A percentile compares a stretch with the other conserved stretches of the same genome.
phyloP scores from a whole-genome alignment of 768 basidiomycete species.

The Guyanaporus albipodus region DNA sequence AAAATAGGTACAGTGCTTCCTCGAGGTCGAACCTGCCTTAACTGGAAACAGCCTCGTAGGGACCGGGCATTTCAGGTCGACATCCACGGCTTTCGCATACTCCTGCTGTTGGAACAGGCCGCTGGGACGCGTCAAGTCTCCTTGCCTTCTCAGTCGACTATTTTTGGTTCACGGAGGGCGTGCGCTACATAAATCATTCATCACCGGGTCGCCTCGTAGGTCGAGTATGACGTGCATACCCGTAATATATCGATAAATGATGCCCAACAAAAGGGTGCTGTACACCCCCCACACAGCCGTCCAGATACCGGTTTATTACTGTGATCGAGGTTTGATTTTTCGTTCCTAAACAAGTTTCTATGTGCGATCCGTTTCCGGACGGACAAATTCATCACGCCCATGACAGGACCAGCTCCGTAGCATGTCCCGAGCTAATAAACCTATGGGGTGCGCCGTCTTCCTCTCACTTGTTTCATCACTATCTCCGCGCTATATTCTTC shows the following conservation, averaged over 20 bases:
- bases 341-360: slow-evolving; percentile 4
- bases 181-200: neutral
- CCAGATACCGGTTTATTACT: slow-evolving; percentile 5
- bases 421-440: slow-evolving; percentile 8
- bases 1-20: neutral
- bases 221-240: too few species aligned
- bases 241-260: too few species aligned
- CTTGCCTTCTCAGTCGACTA: neutral
- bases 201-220: neutral
- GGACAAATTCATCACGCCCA: neutral
- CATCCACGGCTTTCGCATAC: neutral
- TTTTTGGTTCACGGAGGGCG: neutral
- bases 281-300: too few species aligned
- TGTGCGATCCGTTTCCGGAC: slow-evolving; percentile 1
- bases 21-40: slow-evolving; percentile 13
- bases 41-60: neutral
- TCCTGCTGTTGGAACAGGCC: neutral
- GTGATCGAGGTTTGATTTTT: slow-evolving; percentile 16
- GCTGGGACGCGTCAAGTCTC: neutral
- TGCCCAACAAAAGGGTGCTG: too few species aligned
- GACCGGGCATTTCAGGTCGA: too few species aligned
- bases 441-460: neutral
- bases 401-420: neutral
- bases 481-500: neutral
- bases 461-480: neutral